A percentile compares a stretch with the other conserved stretches of the same genome.
Evolutionary conservation across 1,284 basidiomycete genomes (phyloP).

Genomic region (Caloboletus firmus): DNA sequence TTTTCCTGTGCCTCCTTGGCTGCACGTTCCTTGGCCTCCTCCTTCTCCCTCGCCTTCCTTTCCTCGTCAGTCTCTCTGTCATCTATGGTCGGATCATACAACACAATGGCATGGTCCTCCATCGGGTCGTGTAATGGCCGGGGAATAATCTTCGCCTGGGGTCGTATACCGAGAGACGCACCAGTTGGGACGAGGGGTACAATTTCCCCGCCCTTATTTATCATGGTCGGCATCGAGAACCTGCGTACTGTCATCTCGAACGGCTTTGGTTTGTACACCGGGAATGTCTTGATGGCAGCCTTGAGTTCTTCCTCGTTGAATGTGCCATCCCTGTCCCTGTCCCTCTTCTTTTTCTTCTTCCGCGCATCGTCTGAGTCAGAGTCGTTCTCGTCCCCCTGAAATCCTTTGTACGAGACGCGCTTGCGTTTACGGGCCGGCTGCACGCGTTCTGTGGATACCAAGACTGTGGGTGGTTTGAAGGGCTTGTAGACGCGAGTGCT

Average conservation of each 20-base stretch:
- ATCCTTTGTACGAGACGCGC: conserved; percentile 77
- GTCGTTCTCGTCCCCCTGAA: conserved; percentile 46
- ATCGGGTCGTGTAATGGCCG: conserved; percentile 95
- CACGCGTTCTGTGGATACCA: conserved; percentile 48
- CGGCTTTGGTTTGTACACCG: conserved; percentile 83
- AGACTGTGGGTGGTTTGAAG: conserved; percentile 72
- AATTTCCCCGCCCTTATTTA: conserved; percentile 72
- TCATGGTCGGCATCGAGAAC: conserved; percentile 90
- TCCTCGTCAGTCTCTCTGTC: conserved; percentile 87
- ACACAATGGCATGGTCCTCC: conserved; percentile 95
- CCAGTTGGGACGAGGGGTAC: conserved; percentile 68
- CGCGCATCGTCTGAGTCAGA: conserved; percentile 50
- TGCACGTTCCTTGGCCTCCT: conserved; percentile 65
- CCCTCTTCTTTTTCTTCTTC: conserved; percentile 61
- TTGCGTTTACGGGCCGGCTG: conserved; percentile 80
- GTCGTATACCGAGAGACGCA: conserved; percentile 83
- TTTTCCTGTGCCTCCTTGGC: conserved; percentile 67
- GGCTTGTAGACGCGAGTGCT: conserved; percentile 72
- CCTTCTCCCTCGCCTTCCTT: conserved; percentile 64
- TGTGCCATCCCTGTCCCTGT: conserved; percentile 49
- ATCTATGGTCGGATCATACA: conserved; percentile 97
- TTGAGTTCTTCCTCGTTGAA: conserved; percentile 60
- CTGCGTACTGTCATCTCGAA: conserved; percentile 61
- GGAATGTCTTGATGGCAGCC: conserved; percentile 72
- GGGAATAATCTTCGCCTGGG: conserved; percentile 81